Percentiles rank a stretch among this genome's conserved stretches.
These are phyloP conservation scores for Tilletia horrida DNA, from an alignment of 1,284 basidiomycete genomes.

Conservation along the genomic window DNA sequence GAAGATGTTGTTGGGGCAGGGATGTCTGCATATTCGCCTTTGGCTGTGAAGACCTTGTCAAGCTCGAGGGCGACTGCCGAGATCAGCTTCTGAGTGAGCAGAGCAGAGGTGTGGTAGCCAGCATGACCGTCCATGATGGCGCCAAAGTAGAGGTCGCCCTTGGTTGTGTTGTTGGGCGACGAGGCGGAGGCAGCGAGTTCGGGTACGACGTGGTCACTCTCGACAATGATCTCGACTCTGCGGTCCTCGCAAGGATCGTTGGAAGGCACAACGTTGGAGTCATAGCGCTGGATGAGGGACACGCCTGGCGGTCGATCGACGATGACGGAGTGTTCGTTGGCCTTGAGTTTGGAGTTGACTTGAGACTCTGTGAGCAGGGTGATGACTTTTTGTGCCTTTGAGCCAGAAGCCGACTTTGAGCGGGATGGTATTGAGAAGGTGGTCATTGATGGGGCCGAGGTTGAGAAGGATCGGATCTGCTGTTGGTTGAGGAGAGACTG, in stretches of 20 bases:
- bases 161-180: background rate
- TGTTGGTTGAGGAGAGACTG: background rate
- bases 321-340: slow-evolving; percentile 44
- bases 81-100: slow-evolving; percentile 80
- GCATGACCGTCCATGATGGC: slow-evolving; percentile 90
- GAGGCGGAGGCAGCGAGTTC: slow-evolving; percentile 18
- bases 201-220: slow-evolving; percentile 43
- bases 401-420: slow-evolving; percentile 33
- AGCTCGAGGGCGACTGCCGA: slow-evolving; percentile 81
- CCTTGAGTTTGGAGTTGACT: slow-evolving; percentile 45
- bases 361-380: slow-evolving; percentile 42
- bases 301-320: slow-evolving; percentile 45
- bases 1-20: slow-evolving; percentile 41
- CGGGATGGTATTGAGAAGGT: slow-evolving; percentile 43
- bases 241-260: slow-evolving; percentile 53
- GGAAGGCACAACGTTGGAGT: slow-evolving; percentile 50
- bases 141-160: slow-evolving; percentile 64
- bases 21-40: slow-evolving; percentile 50
- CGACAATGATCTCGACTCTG: slow-evolving; percentile 51
- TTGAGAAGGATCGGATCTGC: slow-evolving; percentile 30
- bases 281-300: slow-evolving; percentile 50
- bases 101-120: slow-evolving; percentile 75
- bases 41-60: slow-evolving; percentile 58
- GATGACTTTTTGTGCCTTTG: slow-evolving; percentile 42
- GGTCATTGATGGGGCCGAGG: slow-evolving; percentile 28